Percentiles rank a stretch among this genome's conserved stretches.
These are phyloP conservation scores for Rhizopogon vinicolor DNA, from an alignment of 768 basidiomycete species.

Conservation along the genomic window DNA sequence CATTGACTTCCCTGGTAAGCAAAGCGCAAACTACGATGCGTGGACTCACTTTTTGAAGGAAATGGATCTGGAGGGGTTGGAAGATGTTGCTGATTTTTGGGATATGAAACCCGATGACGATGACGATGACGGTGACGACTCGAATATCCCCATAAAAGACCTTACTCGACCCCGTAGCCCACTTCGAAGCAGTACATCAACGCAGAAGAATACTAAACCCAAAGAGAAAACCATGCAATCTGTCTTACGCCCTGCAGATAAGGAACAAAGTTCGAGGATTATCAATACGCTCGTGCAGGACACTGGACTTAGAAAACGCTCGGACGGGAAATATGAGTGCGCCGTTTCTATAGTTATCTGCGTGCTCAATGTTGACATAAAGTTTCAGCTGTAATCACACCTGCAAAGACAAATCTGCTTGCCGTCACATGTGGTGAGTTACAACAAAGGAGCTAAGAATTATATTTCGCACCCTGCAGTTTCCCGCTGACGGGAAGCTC, in stretches of 20 bases:
- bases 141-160: conserved; percentile 25
- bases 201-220: background rate
- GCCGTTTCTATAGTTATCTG: conserved; percentile 11
- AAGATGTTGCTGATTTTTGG: conserved; percentile 70
- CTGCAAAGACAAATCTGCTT: conserved; percentile 74
- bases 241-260: background rate
- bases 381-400: conserved; percentile 65
- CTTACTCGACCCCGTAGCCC: conserved; percentile 23
- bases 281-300: too few species aligned
- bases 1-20: conserved; percentile 53
- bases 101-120: conserved; percentile 31
- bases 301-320: conserved; percentile 33
- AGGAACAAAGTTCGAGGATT: background rate
- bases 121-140: conserved; percentile 21
- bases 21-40: background rate
- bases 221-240: background rate
- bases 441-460: conserved; percentile 1
- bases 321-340: conserved; percentile 65
- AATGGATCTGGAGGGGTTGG: conserved; percentile 59
- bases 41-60: conserved; percentile 39
- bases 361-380: background rate
- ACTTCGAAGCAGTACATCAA: background rate
- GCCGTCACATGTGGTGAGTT: conserved; percentile 71
- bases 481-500: conserved; percentile 2
- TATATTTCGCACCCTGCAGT: conserved; percentile 1